Conservation (phyloP, 148 eudicot species). For the Persicaria maculosa region DNA sequence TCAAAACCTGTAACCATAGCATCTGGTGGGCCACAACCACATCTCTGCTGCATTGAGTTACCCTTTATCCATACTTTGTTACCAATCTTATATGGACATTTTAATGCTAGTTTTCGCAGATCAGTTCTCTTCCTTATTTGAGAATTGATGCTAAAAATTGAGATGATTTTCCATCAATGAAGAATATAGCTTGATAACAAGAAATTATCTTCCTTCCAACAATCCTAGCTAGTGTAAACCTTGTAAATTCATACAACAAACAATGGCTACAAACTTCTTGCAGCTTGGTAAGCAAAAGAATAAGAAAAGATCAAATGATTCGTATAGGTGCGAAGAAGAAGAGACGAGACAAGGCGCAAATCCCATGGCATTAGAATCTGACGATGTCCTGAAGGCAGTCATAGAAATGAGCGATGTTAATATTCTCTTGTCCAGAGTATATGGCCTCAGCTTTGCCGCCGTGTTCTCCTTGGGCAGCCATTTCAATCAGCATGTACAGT, state of each 20-base stretch:
- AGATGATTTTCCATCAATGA: not conserved
- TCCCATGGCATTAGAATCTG: conserved; percentile 31
- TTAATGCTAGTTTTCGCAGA: not conserved
- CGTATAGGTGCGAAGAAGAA: not conserved
- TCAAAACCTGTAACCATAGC: conserved; percentile 69
- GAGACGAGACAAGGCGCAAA: not conserved
- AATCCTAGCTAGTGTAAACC: too few species aligned
- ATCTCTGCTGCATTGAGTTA: conserved; percentile 53
- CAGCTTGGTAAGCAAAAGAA: not conserved
- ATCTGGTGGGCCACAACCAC: conserved; percentile 71
- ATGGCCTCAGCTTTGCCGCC: conserved; percentile 88
- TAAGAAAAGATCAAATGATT: not conserved
- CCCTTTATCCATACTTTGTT: too few species aligned
- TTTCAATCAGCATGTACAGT: conserved; percentile 78
- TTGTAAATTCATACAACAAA: not conserved
- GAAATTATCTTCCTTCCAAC: too few species aligned
- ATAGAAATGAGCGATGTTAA: conserved; percentile 67
- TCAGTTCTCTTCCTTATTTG: not conserved
- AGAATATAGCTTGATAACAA: not conserved
- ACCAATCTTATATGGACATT: not conserved
- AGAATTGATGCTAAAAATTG: not conserved
- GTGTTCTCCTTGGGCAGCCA: conserved; percentile 94
- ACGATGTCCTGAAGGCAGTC: conserved; percentile 83
- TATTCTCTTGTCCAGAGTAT: conserved; percentile 72
- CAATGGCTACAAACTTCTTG: not conserved